Conservation (phyloP, 2,329 filamentous ascomycete genomes). For the Sclerotinia borealis region DNA sequence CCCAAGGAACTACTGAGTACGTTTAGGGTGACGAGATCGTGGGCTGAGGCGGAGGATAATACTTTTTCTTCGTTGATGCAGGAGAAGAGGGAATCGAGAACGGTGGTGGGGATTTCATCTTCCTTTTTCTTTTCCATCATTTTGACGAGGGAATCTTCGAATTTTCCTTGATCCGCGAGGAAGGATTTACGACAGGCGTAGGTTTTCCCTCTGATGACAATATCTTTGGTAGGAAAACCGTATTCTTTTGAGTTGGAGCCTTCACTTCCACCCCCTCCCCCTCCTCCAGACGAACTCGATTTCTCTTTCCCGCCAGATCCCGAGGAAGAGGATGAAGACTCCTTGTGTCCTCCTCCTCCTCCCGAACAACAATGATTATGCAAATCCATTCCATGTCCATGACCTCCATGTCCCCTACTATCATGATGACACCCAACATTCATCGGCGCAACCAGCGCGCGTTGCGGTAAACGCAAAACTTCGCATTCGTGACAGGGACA, state of each 20-base stretch:
- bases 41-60: slow-evolving; percentile 13
- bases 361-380: slow-evolving; percentile 7
- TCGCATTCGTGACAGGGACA: background rate
- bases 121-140: slow-evolving; percentile 26
- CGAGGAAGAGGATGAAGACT: background rate
- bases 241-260: slow-evolving; percentile 10
- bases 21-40: slow-evolving; percentile 26
- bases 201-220: slow-evolving; percentile 24
- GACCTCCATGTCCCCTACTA: background rate
- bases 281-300: background rate
- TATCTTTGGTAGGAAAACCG: slow-evolving; percentile 25
- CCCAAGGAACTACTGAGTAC: slow-evolving; percentile 21
- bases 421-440: background rate
- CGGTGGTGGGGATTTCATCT: slow-evolving; percentile 20
- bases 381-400: background rate
- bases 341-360: background rate
- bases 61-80: slow-evolving; percentile 26
- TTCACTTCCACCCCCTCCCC: background rate
- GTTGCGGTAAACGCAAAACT: background rate
- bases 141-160: slow-evolving; percentile 24
- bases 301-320: background rate
- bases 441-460: background rate
- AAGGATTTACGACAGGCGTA: slow-evolving; percentile 24
- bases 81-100: slow-evolving; percentile 23
- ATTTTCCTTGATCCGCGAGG: slow-evolving; percentile 23